Base-by-base conservation (phyloP, 352 stramenopile species). In the Phytophthora europaea region DNA sequence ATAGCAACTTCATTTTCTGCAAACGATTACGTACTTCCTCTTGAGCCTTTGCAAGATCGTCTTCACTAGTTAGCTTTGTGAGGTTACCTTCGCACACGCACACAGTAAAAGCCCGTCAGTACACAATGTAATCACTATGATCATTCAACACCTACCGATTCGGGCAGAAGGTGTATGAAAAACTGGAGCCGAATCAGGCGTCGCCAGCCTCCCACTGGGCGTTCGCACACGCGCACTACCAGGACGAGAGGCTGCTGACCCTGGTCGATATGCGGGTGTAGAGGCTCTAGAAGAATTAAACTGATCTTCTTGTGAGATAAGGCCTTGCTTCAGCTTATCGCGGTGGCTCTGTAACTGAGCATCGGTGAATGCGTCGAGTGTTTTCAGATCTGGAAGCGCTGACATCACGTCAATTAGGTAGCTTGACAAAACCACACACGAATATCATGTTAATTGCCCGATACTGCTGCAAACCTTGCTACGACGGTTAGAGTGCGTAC, bases 331-430 rank as follows among this genome's bases (percentile, higher is more conserved):
- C 34, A 92, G 61, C 18, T 71, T 82, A n/a, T 88, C 77, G 5
- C 80, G 63, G 48, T 83, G 76, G 20, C 56, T 65, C n/a, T 85
- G 79, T 7, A 91, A 65, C 53, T 87, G 75, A 7, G 72, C 47
- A 31, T 92, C 84, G 1, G 70, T 81, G 60, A 94, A 76, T 18
- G 64, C 79, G 50, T 94, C 85, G 4, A 94, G 73, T 15, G 87
- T 92, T 69, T 88, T 89, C 13, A 93, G 74, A 8, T 85, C 73
- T 18, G 85, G 83, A 12, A 93, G 56, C 7, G 70, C 70, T 2
- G 64, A 61, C 31, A 78, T 52, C 6, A 92, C 38, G 22, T 92
- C 83, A 16, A 87, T 68, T n/a, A 92, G 65, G 40, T 92, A 93
- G 9, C 85, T 92, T 53, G 10, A 45, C 28, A 18, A 7, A 51